Evolutionary conservation across 441 rosid genomes (phyloP).

Genomic region (Pelargonium citronellum): DNA sequence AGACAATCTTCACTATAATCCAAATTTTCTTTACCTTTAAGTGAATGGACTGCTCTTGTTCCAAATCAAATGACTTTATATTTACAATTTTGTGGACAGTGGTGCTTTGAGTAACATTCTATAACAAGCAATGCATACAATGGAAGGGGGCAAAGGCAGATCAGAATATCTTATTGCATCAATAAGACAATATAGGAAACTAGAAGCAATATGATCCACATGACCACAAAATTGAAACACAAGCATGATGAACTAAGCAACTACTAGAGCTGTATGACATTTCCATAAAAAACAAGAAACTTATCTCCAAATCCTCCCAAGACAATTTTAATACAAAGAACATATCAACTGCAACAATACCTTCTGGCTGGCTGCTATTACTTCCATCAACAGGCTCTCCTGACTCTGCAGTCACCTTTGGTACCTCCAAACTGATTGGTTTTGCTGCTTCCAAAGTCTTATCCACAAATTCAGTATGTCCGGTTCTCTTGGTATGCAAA

Average conservation of each 20-base stretch:
- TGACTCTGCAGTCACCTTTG: slow-evolving; percentile 51
- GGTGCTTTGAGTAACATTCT: not conserved
- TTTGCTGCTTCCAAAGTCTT: slow-evolving; percentile 73
- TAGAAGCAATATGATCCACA: not conserved
- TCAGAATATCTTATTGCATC: not conserved
- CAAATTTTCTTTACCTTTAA: not conserved
- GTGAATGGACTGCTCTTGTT: not conserved
- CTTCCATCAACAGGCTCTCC: slow-evolving; percentile 44
- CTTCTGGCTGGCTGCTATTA: slow-evolving; percentile 55
- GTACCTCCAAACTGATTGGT: slow-evolving; percentile 82
- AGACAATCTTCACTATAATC: not conserved
- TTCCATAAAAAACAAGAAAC: slow-evolving; percentile 1
- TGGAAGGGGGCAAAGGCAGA: no score
- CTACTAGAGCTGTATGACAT: not conserved
- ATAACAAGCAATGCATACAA: not conserved
- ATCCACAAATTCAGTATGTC: slow-evolving; percentile 81
- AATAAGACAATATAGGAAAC: not conserved
- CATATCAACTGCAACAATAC: slow-evolving; percentile 32
- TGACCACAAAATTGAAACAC: not conserved
- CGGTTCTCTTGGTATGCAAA: slow-evolving; percentile 94
- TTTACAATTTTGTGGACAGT: not conserved
- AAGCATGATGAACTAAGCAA: not conserved
- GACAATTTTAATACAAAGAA: slow-evolving; percentile 12
- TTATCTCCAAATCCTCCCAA: slow-evolving; percentile 1
- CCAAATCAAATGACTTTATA: not conserved